Percentiles rank a stretch among this genome's conserved stretches.
These are phyloP conservation scores for Fusarium setosum DNA, from an alignment of 2,329 filamentous ascomycete genomes.

Conservation along the genomic window DNA sequence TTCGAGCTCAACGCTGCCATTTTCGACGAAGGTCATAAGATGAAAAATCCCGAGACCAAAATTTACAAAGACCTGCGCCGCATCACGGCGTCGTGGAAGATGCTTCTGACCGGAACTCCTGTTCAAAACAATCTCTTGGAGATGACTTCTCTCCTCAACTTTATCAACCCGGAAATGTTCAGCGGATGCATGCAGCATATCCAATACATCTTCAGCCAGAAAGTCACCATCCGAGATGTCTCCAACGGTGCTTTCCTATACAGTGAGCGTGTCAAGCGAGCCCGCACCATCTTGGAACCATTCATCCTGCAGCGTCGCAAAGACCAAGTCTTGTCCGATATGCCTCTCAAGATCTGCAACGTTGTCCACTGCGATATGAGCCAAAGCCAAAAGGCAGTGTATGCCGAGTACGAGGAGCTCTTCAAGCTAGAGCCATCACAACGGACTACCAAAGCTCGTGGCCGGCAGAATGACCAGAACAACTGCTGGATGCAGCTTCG, in stretches of 20 bases:
- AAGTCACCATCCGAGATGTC: slow-evolving; percentile 84
- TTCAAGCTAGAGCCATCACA: slow-evolving; percentile 71
- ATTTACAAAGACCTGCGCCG: slow-evolving; percentile 83
- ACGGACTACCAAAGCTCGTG: slow-evolving; percentile 60
- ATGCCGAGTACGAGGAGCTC: slow-evolving; percentile 72
- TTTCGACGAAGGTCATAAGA: slow-evolving; percentile 93
- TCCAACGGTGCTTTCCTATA: slow-evolving; percentile 87
- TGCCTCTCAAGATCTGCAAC: slow-evolving; percentile 82
- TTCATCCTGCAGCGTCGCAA: slow-evolving; percentile 97
- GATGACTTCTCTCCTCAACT: slow-evolving; percentile 89
- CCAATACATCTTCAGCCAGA: slow-evolving; percentile 90
- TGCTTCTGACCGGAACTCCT: slow-evolving; percentile 85
- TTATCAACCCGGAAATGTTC: slow-evolving; percentile 91
- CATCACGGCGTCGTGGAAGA: slow-evolving; percentile 83
- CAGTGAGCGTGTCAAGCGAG: slow-evolving; percentile 85
- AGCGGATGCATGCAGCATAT: slow-evolving; percentile 80
- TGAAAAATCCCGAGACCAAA: slow-evolving; percentile 89
- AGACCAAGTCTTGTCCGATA: slow-evolving; percentile 85
- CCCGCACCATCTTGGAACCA: slow-evolving; percentile 91
- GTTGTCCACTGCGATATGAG: slow-evolving; percentile 88
- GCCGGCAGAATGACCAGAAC: slow-evolving; percentile 65
- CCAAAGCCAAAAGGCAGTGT: slow-evolving; percentile 76
- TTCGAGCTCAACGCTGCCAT: slow-evolving; percentile 69
- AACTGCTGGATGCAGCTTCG: slow-evolving; percentile 91
- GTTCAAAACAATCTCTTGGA: slow-evolving; percentile 96